Conservation (phyloP, 139 green algal genomes). For the Chlorokybus atmophyticus region DNA sequence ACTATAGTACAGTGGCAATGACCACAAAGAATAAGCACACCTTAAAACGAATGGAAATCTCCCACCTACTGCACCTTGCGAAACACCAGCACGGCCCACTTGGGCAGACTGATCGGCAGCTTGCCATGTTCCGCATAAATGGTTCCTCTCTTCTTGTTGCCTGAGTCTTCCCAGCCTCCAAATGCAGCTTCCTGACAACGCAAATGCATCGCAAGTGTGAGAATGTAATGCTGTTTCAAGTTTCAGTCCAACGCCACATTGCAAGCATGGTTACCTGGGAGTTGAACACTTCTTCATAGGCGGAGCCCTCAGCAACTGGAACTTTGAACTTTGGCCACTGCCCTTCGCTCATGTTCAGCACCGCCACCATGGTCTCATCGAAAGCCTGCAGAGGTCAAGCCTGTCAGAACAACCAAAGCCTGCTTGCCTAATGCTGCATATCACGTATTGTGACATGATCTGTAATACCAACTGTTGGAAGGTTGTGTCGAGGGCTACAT, state of each 20-base stretch:
- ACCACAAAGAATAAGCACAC: too few relatives aligned
- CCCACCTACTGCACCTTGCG: too few relatives aligned
- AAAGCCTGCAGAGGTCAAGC: conserved; percentile 6
- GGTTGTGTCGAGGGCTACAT: background rate
- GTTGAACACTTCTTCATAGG: conserved; percentile 26
- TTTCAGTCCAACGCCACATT: too few relatives aligned
- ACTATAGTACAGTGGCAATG: too few relatives aligned
- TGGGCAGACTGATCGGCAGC: conserved; percentile 22
- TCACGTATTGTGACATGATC: background rate
- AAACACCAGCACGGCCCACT: conserved; percentile 25
- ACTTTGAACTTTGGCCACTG: conserved; percentile 27
- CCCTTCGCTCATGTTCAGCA: conserved; percentile 18
- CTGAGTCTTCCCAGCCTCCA: conserved; percentile 21
- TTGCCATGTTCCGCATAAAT: background rate
- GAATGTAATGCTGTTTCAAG: too few relatives aligned
- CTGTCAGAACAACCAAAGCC: background rate
- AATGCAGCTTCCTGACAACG: conserved; percentile 8
- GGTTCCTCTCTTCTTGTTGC: conserved; percentile 14
- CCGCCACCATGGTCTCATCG: conserved; percentile 11
- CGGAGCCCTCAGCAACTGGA: background rate
- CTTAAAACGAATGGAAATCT: too few relatives aligned
- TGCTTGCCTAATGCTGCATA: background rate
- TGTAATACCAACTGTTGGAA: background rate
- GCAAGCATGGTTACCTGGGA: too few relatives aligned
- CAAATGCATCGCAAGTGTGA: too few relatives aligned